Conservation (phyloP, 2,329 filamentous ascomycete genomes). For the Aspergillus melleus region DNA sequence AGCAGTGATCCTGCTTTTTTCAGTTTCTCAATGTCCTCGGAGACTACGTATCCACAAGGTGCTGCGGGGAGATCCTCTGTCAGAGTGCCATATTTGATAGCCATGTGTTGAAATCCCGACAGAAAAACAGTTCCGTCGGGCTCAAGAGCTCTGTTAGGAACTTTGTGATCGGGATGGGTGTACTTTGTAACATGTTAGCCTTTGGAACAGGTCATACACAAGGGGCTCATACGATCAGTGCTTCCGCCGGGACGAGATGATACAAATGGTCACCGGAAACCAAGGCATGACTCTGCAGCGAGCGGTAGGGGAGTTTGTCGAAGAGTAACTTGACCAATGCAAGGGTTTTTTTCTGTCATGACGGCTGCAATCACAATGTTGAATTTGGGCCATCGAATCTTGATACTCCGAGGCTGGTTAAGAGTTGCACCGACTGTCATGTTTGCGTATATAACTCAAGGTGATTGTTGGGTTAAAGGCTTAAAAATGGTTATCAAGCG, state of each 20-base stretch:
- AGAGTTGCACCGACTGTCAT: neutral
- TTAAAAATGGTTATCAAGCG: neutral
- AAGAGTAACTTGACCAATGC: conserved; percentile 8
- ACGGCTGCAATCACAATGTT: conserved; percentile 8
- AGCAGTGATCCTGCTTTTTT: conserved; percentile 2
- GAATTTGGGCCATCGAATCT: conserved; percentile 14
- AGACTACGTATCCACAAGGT: conserved; percentile 11
- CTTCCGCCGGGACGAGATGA: conserved; percentile 15
- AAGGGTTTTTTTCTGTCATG: conserved; percentile 9
- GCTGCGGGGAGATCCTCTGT: conserved; percentile 14
- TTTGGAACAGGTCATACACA: neutral
- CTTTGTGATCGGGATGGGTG: conserved; percentile 9
- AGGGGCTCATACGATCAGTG: conserved; percentile 7
- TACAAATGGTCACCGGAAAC: conserved; percentile 18
- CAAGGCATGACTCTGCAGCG: conserved; percentile 17
- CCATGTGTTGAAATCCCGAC: conserved; percentile 14
- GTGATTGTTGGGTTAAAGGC: neutral
- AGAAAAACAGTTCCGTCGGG: conserved; percentile 16
- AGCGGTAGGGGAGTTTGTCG: conserved; percentile 11
- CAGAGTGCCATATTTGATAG: conserved; percentile 15
- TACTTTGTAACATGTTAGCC: conserved; percentile 3
- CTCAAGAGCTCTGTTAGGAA: conserved; percentile 8
- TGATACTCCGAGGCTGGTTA: conserved; percentile 6
- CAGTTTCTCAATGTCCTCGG: conserved; percentile 12
- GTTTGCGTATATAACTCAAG: neutral